phyloP scores from a whole-genome alignment of 2,329 filamentous ascomycete species.

The Phaeophleospora eucalypticola region DNA sequence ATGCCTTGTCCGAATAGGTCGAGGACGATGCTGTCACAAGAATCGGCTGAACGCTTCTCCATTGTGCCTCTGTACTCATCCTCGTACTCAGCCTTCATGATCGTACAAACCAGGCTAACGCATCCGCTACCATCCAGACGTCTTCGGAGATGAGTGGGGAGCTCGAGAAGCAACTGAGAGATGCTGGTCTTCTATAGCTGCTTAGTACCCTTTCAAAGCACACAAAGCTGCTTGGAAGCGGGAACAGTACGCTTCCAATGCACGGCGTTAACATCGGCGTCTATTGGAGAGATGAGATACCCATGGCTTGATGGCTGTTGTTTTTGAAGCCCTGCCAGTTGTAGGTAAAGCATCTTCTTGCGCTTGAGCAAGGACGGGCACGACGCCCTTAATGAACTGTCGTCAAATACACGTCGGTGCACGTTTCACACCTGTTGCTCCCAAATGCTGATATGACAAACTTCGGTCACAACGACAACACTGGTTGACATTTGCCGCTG shows the following conservation, averaged over 20 bases:
- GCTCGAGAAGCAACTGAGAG: slow-evolving; percentile 28
- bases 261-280: slow-evolving; percentile 29
- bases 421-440: slow-evolving; percentile 16
- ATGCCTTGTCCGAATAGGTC: slow-evolving; percentile 32
- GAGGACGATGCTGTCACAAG: slow-evolving; percentile 50
- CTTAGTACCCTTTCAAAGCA: slow-evolving; percentile 28
- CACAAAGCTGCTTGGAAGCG: slow-evolving; percentile 10
- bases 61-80: slow-evolving; percentile 14
- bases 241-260: slow-evolving; percentile 31
- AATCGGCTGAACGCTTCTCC: slow-evolving; percentile 52
- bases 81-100: background rate
- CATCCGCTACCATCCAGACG: slow-evolving; percentile 16
- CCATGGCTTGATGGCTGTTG: slow-evolving; percentile 26
- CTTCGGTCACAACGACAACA: background rate
- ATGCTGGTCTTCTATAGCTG: slow-evolving; percentile 27
- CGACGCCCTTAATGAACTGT: slow-evolving; percentile 27
- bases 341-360: slow-evolving; percentile 28
- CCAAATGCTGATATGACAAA: slow-evolving; percentile 11
- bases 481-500: background rate
- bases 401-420: slow-evolving; percentile 6
- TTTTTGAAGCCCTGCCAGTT: slow-evolving; percentile 27
- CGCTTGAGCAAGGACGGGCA: slow-evolving; percentile 29
- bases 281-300: slow-evolving; percentile 23
- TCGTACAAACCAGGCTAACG: slow-evolving; percentile 12
- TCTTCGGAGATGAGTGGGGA: slow-evolving; percentile 22